Conservation (phyloP, 148 eudicot species). For the Salicornia ramosissima region DNA sequence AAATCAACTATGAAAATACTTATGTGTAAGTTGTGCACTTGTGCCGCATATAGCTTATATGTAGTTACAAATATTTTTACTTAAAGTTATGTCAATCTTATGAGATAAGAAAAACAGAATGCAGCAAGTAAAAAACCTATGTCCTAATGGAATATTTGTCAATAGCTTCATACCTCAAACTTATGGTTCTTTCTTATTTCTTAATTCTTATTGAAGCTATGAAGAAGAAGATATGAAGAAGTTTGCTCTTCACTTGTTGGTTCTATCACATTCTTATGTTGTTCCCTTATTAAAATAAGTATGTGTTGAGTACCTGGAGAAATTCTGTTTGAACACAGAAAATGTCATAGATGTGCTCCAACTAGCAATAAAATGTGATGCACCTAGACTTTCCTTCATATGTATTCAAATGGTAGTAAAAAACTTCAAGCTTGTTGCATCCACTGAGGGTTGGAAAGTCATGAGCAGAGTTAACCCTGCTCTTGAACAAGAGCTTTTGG, state of each 20-base stretch:
- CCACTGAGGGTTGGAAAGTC: conserved; percentile 77
- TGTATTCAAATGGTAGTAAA: conserved; percentile 54
- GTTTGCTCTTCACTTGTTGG: conserved; percentile 65
- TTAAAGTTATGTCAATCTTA: too few species aligned
- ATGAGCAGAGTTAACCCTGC: conserved; percentile 61
- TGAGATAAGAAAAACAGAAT: too few species aligned
- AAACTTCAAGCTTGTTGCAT: conserved; percentile 53
- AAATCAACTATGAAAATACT: too few species aligned
- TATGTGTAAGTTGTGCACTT: too few species aligned
- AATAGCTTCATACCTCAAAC: too few species aligned
- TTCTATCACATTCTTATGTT: conserved; percentile 59
- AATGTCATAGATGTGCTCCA: conserved; percentile 77
- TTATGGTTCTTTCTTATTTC: too few species aligned
- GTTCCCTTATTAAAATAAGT: conserved; percentile 55
- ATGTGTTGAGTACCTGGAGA: conserved; percentile 56
- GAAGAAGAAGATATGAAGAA: conserved; percentile 71
- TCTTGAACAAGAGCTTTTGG: conserved; percentile 81
- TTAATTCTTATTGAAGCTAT: conserved; percentile 41
- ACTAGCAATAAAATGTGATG: conserved; percentile 63
- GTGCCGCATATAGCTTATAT: too few species aligned
- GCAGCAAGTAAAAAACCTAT: too few species aligned
- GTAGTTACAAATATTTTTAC: too few species aligned
- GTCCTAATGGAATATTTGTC: too few species aligned
- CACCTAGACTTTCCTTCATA: conserved; percentile 52
- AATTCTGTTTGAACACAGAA: conserved; percentile 44